Evolutionary conservation across 192 early-diverging fungal species (phyloP), one percentile per base, ranked within the genome.

Genomic region (Coemansia sp.): DNA sequence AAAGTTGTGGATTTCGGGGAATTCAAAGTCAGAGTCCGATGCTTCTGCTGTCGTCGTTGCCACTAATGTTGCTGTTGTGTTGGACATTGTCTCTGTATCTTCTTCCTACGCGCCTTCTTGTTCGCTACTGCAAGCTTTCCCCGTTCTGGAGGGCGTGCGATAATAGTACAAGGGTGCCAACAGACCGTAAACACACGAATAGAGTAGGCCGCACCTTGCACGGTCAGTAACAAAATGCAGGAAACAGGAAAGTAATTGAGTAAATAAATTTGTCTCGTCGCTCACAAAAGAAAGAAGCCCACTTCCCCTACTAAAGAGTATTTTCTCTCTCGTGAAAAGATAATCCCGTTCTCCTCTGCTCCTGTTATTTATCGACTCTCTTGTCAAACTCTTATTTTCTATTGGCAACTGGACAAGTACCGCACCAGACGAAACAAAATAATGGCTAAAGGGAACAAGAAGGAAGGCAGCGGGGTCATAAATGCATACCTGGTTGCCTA

Each of bases 1-100:
- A 71, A 97, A 97, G 78, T 83, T 85, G 85, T 94, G 85, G 62
- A 95, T 90, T 62, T 89, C 82, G 22, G 95, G 93, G 73, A 92
- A 93, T 53, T 81, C 66, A 76, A 89, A 92, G 43, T 36, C 55
- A 25, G 55, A n/a, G 19, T 57, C 33, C 13, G 52, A 5, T 1
- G 62, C n/a, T 48, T 11, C 23, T 52, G 49, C 23, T 20, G 73
- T 25, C 3, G 56, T 22, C 23, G 22, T 25, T 52, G 49, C 23
- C 15, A 22, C 23, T 20, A 25, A 25, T 25, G 49, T 25, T 15
- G 66, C 34, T 15, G 32, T 25, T 2, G 57, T 22, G 46, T n/a
- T 65, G 23, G 67, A 38, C 66, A 63, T 67, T 20, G 13, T 36
- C 55, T 36, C 34, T 57, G 10, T 52, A 25, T 7, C 46, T 4